Evolutionary conservation across 371 early-diverging fungal genomes (phyloP), one percentile per base, ranked within the genome.

Genomic region (Conidiobolus coronatus): DNA sequence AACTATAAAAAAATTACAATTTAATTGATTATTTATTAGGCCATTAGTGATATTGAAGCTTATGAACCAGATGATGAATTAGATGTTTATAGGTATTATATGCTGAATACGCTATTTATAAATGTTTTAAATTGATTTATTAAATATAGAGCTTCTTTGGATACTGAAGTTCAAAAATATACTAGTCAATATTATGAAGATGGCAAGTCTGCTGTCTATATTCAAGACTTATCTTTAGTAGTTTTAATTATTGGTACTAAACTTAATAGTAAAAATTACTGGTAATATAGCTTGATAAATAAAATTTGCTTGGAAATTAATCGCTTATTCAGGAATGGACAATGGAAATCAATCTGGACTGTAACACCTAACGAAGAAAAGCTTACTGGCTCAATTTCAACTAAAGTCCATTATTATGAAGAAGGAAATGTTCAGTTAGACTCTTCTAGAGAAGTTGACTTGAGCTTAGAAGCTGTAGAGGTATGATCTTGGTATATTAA

Each of bases 381-480:
- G 35, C 54, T 91, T 13, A 75, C 64, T 49, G 93, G 92, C 2
- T 51, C 50, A 11, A 53, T 83, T 36, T 72, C 73, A 55, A 73
- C 79, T 20, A 67, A 76, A 42, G 88, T 94, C 15, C 97, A 96
- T 55, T 96, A 96, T 61, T 96, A 86, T 59, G 97, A 96, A 65
- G 93, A 96, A 52, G 97, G 97, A 21, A 96, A 96, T 52, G 93
- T 96, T 37, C 97, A 96, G 60, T 58, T 91, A 49, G 78, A 83
- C 49, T 67, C 83, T 14, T 65, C 66, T 18, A 81, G 84, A 55
- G 75, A 75, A 0, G 53, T 75, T 40, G 63, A 66, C n/a, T 58
- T 60, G 2, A 58, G 56, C 40, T 39, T 67, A 34, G 23, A 20
- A 29, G 41, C 41, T 43, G 53, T 53, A 24, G 54, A 57, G 38